phyloP scores from a whole-genome alignment of 1,284 basidiomycete genomes.

The Fomitopsis pinicola region DNA sequence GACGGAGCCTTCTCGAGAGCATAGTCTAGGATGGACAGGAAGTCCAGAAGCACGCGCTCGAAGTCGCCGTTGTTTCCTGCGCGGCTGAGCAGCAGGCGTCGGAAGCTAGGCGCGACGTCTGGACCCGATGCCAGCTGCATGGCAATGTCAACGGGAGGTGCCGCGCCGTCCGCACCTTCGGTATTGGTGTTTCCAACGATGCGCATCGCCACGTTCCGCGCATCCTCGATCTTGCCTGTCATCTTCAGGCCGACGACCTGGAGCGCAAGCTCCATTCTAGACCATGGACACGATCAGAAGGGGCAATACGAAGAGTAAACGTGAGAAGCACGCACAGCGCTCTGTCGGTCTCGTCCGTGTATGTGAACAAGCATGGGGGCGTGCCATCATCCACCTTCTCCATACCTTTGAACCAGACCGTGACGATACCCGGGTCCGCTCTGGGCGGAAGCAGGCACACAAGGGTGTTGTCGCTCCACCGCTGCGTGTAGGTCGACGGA shows the following conservation, averaged over 20 bases:
- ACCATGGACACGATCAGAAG: slow-evolving; percentile 1
- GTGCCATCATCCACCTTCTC: slow-evolving; percentile 52
- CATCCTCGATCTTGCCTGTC: slow-evolving; percentile 92
- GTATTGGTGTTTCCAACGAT: slow-evolving; percentile 64
- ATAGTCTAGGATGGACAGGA: slow-evolving; percentile 72
- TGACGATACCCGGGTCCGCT: slow-evolving; percentile 81
- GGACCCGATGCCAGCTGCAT: slow-evolving; percentile 50
- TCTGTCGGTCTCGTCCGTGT: slow-evolving; percentile 87
- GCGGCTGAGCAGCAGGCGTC: slow-evolving; percentile 48
- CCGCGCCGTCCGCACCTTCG: slow-evolving; percentile 36
- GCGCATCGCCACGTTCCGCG: slow-evolving; percentile 86
- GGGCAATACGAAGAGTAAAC: slow-evolving; percentile 7
- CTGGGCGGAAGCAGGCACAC: slow-evolving; percentile 91
- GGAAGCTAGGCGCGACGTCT: slow-evolving; percentile 43
- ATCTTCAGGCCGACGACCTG: slow-evolving; percentile 95
- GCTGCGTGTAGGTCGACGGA: slow-evolving; percentile 78
- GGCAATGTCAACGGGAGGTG: slow-evolving; percentile 33
- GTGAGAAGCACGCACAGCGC: slow-evolving; percentile 58
- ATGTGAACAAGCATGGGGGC: slow-evolving; percentile 74
- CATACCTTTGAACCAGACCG: slow-evolving; percentile 81
- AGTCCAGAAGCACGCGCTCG: slow-evolving; percentile 75
- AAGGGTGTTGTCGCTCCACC: slow-evolving; percentile 92
- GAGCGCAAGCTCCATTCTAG: slow-evolving; percentile 89
- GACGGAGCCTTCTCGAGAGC: slow-evolving; percentile 35
- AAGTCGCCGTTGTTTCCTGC: slow-evolving; percentile 57